Evolutionary conservation across 345 rosid species (phyloP).

Genomic region (Chamaenerion angustifolium): DNA sequence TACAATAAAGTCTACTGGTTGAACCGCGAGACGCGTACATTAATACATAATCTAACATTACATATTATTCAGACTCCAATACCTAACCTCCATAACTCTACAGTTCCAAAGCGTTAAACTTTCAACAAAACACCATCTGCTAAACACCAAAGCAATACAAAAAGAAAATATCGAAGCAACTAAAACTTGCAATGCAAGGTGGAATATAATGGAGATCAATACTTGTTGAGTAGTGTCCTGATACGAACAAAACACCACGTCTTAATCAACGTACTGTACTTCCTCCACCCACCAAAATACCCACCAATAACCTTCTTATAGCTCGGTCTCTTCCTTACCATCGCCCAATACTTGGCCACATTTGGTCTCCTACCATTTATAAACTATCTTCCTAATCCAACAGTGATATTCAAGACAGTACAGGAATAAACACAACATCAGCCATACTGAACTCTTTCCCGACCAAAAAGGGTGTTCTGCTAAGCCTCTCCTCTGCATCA

Average conservation of each 20-base stretch:
- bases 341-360: slow-evolving; percentile 52
- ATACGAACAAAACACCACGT: slow-evolving; percentile 58
- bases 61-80: too few species aligned
- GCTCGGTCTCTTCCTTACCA: slow-evolving; percentile 58
- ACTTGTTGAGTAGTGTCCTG: slow-evolving; percentile 45
- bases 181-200: background rate
- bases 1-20: too few species aligned
- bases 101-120: too few species aligned
- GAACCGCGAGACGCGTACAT: too few species aligned
- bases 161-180: too few species aligned
- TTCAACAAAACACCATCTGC: too few species aligned
- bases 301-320: slow-evolving; percentile 61
- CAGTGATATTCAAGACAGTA: slow-evolving; percentile 50
- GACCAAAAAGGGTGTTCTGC: slow-evolving; percentile 31
- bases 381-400: slow-evolving; percentile 53
- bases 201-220: slow-evolving; percentile 14
- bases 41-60: too few species aligned
- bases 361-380: slow-evolving; percentile 42
- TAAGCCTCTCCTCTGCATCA: slow-evolving; percentile 52
- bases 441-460: slow-evolving; percentile 85
- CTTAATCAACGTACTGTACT: slow-evolving; percentile 41
- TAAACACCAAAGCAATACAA: too few species aligned
- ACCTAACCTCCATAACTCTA: too few species aligned
- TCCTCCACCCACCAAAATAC: slow-evolving; percentile 74
- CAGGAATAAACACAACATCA: slow-evolving; percentile 65